These are phyloP conservation scores for Ichthyophthirius multifiliis DNA, from an alignment of 169 alveolate genomes.

Conservation along the genomic window DNA sequence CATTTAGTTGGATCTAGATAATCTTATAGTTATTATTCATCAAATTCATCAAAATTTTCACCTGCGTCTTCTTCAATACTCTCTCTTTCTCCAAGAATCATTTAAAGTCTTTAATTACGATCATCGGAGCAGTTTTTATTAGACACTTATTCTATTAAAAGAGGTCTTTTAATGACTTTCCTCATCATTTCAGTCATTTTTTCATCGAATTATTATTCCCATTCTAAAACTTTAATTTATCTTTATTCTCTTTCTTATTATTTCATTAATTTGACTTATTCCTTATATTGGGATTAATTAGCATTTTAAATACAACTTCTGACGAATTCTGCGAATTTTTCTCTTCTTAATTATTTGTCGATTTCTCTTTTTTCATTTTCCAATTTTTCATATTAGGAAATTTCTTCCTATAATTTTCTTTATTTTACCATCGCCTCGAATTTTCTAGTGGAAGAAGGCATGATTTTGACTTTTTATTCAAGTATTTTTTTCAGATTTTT, in stretches of 20 bases:
- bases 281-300: background rate
- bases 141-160: background rate
- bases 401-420: background rate
- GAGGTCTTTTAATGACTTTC: conserved; percentile 8
- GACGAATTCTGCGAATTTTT: conserved; percentile 11
- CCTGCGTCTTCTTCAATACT: background rate
- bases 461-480: background rate
- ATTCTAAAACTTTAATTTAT: background rate
- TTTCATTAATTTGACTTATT: background rate
- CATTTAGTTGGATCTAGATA: background rate
- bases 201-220: conserved; percentile 17
- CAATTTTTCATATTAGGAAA: background rate
- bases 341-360: conserved; percentile 10
- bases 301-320: background rate
- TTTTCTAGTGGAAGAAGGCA: conserved; percentile 10
- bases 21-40: background rate
- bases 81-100: background rate
- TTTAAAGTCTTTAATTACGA: background rate
- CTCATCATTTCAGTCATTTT: conserved; percentile 18
- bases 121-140: background rate
- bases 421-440: conserved; percentile 11
- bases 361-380: background rate
- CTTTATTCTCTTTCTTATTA: background rate
- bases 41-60: background rate
- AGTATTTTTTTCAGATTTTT: background rate